Conservation (phyloP, 78 protist genomes). For the Dictyostelium firmibasis region DNA sequence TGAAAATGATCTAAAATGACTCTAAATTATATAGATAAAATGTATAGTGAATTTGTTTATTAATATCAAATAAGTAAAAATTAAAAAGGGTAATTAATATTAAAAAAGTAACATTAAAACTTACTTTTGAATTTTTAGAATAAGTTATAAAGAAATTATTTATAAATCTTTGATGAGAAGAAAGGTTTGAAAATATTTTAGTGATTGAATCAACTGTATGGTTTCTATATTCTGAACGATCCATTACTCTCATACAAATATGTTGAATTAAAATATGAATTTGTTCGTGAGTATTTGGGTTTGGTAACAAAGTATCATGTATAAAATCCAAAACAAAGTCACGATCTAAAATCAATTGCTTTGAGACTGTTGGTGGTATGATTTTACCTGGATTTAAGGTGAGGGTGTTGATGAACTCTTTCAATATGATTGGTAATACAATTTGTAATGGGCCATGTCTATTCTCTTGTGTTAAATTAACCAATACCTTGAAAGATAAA, state of each 20-base stretch:
- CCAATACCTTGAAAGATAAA: background rate
- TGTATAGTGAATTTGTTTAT: too few relatives aligned
- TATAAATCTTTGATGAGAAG: background rate
- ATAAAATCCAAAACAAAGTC: slow-evolving; percentile 1
- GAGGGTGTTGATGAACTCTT: slow-evolving; percentile 23
- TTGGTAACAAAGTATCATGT: background rate
- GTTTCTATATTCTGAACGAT: slow-evolving; percentile 50
- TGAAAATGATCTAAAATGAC: slow-evolving; percentile 45
- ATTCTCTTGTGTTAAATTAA: background rate
- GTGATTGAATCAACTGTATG: slow-evolving; percentile 3
- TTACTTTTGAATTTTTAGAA: slow-evolving; percentile 25
- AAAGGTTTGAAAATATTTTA: background rate
- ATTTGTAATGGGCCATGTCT: background rate
- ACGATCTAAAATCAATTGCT: slow-evolving; percentile 22
- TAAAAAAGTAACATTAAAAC: background rate
- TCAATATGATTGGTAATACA: slow-evolving; percentile 14
- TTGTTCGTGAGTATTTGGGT: background rate
- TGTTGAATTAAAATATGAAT: slow-evolving; percentile 45
- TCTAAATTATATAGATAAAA: background rate
- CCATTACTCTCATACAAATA: slow-evolving; percentile 51
- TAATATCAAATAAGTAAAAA: too few relatives aligned
- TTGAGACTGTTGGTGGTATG: background rate
- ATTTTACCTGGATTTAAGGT: background rate
- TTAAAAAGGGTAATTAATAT: too few relatives aligned
- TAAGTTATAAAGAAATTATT: slow-evolving; percentile 24